Conservation (phyloP, 2,329 filamentous ascomycete species). For the Ascochyta koolunga region DNA sequence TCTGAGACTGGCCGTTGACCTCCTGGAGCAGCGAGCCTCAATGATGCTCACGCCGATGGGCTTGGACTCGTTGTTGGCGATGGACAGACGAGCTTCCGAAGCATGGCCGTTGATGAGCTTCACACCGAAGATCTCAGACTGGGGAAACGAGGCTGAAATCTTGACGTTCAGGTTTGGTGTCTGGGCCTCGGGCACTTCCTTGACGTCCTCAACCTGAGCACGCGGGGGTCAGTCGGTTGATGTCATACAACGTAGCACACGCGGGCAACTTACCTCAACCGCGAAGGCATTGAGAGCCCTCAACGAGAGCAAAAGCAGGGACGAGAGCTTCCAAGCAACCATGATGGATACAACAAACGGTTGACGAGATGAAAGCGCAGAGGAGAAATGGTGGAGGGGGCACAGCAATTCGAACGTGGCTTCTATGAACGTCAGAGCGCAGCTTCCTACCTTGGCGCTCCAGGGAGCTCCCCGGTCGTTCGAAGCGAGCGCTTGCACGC, state of each 20-base stretch:
- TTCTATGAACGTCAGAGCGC: slow-evolving; percentile 27
- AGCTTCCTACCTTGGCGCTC: slow-evolving; percentile 24
- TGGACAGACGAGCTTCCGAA: slow-evolving; percentile 79
- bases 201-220: slow-evolving; percentile 43
- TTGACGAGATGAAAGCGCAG: slow-evolving; percentile 15
- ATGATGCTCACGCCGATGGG: slow-evolving; percentile 78
- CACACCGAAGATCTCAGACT: slow-evolving; percentile 85
- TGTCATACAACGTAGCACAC: slow-evolving; percentile 40
- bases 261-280: slow-evolving; percentile 59
- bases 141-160: slow-evolving; percentile 64
- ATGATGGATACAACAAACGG: slow-evolving; percentile 56
- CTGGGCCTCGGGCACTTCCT: slow-evolving; percentile 59
- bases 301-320: slow-evolving; percentile 73
- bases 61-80: slow-evolving; percentile 81
- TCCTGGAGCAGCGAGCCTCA: slow-evolving; percentile 74
- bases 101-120: slow-evolving; percentile 93
- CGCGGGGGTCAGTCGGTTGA: slow-evolving; percentile 34
- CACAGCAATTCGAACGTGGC: slow-evolving; percentile 40
- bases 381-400: slow-evolving; percentile 10
- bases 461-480: slow-evolving; percentile 16
- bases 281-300: slow-evolving; percentile 70
- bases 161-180: slow-evolving; percentile 64
- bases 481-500: slow-evolving; percentile 15
- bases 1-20: slow-evolving; percentile 59
- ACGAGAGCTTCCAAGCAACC: slow-evolving; percentile 75